Conservation (phyloP, 2,329 filamentous ascomycete species). For the Esteya vermicola region DNA sequence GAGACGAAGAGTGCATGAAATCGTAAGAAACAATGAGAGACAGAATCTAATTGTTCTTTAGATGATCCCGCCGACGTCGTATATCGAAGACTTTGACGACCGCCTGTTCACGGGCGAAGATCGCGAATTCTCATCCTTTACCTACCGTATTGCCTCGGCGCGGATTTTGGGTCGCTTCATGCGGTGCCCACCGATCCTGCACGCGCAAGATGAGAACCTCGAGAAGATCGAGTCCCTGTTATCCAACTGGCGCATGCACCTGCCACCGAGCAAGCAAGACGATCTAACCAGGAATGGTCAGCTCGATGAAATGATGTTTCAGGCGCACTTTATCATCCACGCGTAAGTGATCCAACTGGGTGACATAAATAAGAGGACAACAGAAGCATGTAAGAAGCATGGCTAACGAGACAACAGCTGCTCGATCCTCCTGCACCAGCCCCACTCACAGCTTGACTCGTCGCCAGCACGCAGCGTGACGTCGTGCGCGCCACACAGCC, state of each 20-base stretch:
- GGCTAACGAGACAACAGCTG: constrained; percentile 30
- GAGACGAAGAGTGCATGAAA: too few species aligned
- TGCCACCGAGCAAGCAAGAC: constrained; percentile 58
- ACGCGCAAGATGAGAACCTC: constrained; percentile 38
- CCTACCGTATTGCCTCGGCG: constrained; percentile 70
- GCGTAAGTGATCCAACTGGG: constrained; percentile 24
- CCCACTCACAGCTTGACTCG: constrained; percentile 59
- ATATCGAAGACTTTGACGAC: constrained; percentile 63
- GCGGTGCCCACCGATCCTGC: constrained; percentile 34
- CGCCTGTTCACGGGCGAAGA: constrained; percentile 57
- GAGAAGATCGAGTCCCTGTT: constrained; percentile 36
- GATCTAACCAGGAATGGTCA: constrained; percentile 54
- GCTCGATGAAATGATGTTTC: constrained; percentile 83
- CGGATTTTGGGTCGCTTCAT: constrained; percentile 69
- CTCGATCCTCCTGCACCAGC: constrained; percentile 66
- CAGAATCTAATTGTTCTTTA: constrained; percentile 13
- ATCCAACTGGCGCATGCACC: constrained; percentile 65
- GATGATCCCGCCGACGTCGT: constrained; percentile 44
- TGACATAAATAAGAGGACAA: too few species aligned
- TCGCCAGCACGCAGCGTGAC: constrained; percentile 44
- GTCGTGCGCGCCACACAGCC: constrained; percentile 49
- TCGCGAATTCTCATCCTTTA: constrained; percentile 65
- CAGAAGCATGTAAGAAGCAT: too few species aligned
- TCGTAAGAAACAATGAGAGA: too few species aligned
- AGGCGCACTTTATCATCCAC: constrained; percentile 67